A percentile compares a stretch with the other conserved stretches of the same genome.
Conservation (phyloP, 768 basidiomycete species). For the Leccinellum albellum region DNA sequence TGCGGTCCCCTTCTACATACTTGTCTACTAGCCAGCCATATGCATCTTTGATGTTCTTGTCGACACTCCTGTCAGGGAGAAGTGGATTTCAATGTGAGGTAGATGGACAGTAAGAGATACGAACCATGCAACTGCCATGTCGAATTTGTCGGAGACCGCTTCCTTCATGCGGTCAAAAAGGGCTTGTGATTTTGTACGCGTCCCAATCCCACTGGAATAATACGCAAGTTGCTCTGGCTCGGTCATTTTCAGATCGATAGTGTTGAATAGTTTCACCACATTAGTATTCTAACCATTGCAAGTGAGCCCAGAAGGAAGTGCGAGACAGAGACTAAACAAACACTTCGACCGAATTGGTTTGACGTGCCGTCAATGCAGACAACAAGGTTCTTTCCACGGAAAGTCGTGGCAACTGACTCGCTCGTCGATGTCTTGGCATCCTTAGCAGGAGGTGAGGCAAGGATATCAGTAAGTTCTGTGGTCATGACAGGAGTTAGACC, state of each 20-base stretch:
- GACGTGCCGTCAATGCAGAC: neutral
- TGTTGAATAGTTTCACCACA: too few relatives aligned
- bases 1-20: neutral
- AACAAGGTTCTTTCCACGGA: constrained; percentile 1
- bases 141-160: neutral
- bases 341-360: neutral
- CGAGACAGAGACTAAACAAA: neutral
- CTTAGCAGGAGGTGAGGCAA: neutral
- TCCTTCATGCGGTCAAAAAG: neutral
- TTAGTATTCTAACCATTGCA: neutral
- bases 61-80: neutral
- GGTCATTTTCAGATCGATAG: neutral
- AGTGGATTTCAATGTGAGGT: neutral
- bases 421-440: neutral
- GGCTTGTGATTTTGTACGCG: neutral
- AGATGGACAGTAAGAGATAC: neutral
- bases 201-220: neutral
- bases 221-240: neutral
- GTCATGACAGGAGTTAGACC: neutral
- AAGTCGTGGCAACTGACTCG: too few relatives aligned
- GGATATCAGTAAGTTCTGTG: neutral
- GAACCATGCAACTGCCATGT: neutral
- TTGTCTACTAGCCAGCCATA: neutral
- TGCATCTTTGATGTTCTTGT: neutral
- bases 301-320: neutral